A percentile compares a stretch with the other conserved stretches of the same genome.
phyloP scores from a whole-genome alignment of 2,329 filamentous ascomycete species.

The Nannizzia gypsea region DNA sequence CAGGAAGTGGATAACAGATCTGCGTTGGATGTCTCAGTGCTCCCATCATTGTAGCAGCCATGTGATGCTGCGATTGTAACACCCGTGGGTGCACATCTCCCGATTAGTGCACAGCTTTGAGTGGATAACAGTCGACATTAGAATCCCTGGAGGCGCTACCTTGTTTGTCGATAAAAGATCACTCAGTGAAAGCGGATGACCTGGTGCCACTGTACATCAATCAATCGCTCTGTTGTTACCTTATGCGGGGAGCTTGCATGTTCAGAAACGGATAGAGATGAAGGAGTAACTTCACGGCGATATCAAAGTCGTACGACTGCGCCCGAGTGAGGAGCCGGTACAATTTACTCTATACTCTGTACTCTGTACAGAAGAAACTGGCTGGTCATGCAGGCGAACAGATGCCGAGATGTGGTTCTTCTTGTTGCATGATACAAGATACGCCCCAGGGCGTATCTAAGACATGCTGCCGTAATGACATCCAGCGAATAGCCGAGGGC shows the following conservation, averaged over 20 bases:
- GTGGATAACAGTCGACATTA: not conserved
- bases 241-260: no score
- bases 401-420: not conserved
- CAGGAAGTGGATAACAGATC: not conserved
- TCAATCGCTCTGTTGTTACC: no score
- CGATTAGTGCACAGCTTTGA: not conserved
- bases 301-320: no score
- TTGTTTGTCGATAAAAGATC: not conserved
- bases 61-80: not conserved
- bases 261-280: no score
- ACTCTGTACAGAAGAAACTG: not conserved
- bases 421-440: not conserved
- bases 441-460: not conserved
- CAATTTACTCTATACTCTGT: not conserved
- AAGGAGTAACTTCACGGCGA: no score
- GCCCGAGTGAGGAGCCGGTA: no score
- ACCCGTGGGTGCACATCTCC: not conserved
- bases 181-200: no score
- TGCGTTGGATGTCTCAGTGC: not conserved
- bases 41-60: not conserved
- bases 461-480: not conserved
- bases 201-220: no score
- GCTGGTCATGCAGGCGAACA: not conserved
- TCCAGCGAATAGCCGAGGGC: not conserved
- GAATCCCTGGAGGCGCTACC: not conserved